A percentile compares a stretch with the other conserved stretches of the same genome.
Evolutionary conservation across 768 basidiomycete species (phyloP).

Genomic region (Psilocybe sp.): DNA sequence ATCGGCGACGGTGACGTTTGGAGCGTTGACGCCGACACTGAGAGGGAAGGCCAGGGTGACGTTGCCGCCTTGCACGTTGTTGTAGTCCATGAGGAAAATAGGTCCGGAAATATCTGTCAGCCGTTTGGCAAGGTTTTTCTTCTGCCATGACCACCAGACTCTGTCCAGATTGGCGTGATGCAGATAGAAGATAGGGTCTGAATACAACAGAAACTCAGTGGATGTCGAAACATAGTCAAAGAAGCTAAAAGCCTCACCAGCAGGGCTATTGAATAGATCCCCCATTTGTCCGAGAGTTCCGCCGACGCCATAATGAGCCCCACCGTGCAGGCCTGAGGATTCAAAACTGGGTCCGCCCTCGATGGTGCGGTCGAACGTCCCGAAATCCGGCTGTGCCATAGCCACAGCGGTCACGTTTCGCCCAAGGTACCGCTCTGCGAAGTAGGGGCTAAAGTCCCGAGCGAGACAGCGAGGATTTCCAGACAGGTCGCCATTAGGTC

Average conservation of each 20-base stretch:
- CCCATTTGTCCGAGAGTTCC: conserved; percentile 5
- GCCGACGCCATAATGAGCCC: conserved; percentile 4
- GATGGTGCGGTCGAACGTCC: conserved; percentile 12
- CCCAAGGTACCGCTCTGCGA: conserved; percentile 14
- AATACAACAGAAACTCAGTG: neutral
- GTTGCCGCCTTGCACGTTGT: conserved; percentile 16
- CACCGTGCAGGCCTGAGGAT: conserved; percentile 3
- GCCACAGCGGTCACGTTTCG: conserved; percentile 9
- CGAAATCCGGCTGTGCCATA: conserved; percentile 15
- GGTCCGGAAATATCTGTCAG: conserved; percentile 22
- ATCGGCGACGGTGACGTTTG: conserved; percentile 17
- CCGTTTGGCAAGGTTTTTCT: conserved; percentile 8
- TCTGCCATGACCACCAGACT: conserved; percentile 38
- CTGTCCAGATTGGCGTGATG: conserved; percentile 39
- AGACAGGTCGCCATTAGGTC: conserved; percentile 7
- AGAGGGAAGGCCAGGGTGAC: conserved; percentile 20
- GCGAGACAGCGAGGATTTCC: conserved; percentile 17
- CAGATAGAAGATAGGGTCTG: conserved; percentile 39
- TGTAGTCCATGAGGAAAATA: conserved; percentile 15
- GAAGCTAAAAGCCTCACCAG: neutral
- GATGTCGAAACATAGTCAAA: neutral
- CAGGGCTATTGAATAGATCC: conserved; percentile 7
- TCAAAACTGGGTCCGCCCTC: conserved; percentile 12
- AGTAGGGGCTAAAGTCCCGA: conserved; percentile 16
- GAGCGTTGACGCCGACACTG: conserved; percentile 16